These are phyloP conservation scores for Polyplosphaeria fusca DNA, from an alignment of 495 filamentous ascomycete species.

Conservation along the genomic window DNA sequence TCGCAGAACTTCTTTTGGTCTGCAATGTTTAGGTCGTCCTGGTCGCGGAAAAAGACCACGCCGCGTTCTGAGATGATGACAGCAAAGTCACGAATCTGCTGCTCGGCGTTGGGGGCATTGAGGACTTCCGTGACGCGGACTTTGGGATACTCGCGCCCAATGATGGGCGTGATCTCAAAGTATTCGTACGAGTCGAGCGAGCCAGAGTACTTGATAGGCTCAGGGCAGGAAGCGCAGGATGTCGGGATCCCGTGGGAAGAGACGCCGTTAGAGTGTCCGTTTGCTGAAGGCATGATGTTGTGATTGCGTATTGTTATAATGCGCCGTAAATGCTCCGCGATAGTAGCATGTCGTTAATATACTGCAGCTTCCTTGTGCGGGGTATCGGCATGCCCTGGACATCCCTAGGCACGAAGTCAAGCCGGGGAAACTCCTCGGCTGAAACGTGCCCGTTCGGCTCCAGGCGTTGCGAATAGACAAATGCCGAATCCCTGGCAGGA, in stretches of 20 bases:
- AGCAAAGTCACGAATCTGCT: constrained; percentile 27
- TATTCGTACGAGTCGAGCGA: constrained; percentile 23
- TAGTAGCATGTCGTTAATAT: no score
- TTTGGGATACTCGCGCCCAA: constrained; percentile 27
- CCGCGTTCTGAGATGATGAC: constrained; percentile 34
- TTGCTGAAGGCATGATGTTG: constrained; percentile 12
- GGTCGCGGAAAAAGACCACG: constrained; percentile 40
- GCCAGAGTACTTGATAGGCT: constrained; percentile 27
- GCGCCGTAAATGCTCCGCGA: no score
- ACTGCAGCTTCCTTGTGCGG: no score
- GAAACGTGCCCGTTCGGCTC: no score
- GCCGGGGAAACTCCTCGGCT: no score
- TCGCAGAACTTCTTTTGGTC: constrained; percentile 45
- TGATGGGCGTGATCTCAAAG: constrained; percentile 32
- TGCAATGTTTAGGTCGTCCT: constrained; percentile 43
- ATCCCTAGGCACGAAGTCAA: no score
- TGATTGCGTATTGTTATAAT: no score
- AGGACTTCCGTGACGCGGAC: constrained; percentile 21
- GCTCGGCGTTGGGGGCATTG: constrained; percentile 16
- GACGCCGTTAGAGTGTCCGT: constrained; percentile 6
- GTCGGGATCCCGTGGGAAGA: constrained; percentile 16
- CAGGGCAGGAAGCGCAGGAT: constrained; percentile 17
- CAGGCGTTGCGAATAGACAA: no score
- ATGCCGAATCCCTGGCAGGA: no score
- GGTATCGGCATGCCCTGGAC: no score